phyloP scores from a whole-genome alignment of 257 asterid genomes.

The Ophiorrhiza pumila region DNA sequence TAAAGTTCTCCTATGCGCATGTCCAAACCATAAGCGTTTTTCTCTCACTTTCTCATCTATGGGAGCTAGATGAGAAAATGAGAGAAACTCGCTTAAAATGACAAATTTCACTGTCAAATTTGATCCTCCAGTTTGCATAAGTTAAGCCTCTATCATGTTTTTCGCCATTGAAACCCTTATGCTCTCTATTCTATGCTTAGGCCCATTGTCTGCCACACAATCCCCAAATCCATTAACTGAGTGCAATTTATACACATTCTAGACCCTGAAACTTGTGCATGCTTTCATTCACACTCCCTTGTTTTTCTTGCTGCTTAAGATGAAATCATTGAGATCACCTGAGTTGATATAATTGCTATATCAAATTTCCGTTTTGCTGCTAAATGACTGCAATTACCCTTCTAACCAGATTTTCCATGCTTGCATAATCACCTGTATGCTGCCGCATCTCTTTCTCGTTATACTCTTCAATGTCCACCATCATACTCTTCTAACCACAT shows the following conservation, averaged over 20 bases:
- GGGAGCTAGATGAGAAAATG: too few species aligned
- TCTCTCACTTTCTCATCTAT: too few species aligned
- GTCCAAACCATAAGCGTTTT: too few species aligned
- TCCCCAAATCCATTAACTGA: too few species aligned
- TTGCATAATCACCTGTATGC: not conserved
- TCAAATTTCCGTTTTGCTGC: not conserved
- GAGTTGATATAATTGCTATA: too few species aligned
- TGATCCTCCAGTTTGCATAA: not conserved
- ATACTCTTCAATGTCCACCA: not conserved
- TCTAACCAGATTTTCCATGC: not conserved
- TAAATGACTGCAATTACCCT: not conserved
- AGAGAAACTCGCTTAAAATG: too few species aligned
- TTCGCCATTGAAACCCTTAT: not conserved
- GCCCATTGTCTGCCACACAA: not conserved
- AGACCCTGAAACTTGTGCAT: too few species aligned
- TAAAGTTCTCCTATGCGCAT: too few species aligned
- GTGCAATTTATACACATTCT: not conserved
- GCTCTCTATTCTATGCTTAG: not conserved
- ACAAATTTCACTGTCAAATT: not conserved
- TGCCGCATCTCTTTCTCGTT: not conserved
- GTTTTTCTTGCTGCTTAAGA: not conserved
- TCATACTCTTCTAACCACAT: not conserved
- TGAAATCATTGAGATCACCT: too few species aligned
- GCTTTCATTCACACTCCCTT: not conserved
- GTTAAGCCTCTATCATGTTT: not conserved